Evolutionary conservation across 1,284 basidiomycete species (phyloP), one percentile per base, ranked within the genome.

Genomic region (Termitomyces sp.): DNA sequence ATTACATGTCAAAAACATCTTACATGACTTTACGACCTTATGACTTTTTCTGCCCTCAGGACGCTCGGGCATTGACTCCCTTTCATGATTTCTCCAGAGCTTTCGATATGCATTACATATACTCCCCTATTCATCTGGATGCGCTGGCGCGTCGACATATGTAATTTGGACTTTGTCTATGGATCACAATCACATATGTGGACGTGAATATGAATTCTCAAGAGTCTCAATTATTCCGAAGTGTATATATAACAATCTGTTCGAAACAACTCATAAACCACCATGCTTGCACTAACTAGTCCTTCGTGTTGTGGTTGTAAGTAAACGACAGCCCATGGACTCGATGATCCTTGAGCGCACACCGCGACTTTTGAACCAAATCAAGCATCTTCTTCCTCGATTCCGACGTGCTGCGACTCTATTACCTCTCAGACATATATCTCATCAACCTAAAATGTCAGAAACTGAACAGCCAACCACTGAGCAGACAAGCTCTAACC

Each of bases 391-490:
- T 36, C 50, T 50, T 30, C 39, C 51, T 45, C 51, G 41, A 42
- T 40, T 46, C 31, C 49, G 36, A 42, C 47, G 31, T 13, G 15
- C 39, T 21, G 12, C 24, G 17, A 10, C 28, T 33, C 48, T 5
- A 34, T 21, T 33, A 41, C 34, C 34, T 36, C 31, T 38, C 21
- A 28, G 17, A 7, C 31, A 36, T 45, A 12, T 24, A 24, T 43
- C 26, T 21, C 30, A 30, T 19, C 34, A 12, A n/a, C 10, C 26
- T 21, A 52, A 28, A 36, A 53, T 52, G 52, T 60, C 56, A 24
- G 48, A 41, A 28, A 62, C 64, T 41, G 64, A 61, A 50, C 58
- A 46, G 34, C 10, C 15, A 26, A 26, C 13, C 33, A 26, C 62
- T 15, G 17, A 19, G 15, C 9, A 19, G 31, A 13, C 47, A 31